Base-by-base conservation (phyloP, 106 monocot genomes). In the Narthecium ossifragum region DNA sequence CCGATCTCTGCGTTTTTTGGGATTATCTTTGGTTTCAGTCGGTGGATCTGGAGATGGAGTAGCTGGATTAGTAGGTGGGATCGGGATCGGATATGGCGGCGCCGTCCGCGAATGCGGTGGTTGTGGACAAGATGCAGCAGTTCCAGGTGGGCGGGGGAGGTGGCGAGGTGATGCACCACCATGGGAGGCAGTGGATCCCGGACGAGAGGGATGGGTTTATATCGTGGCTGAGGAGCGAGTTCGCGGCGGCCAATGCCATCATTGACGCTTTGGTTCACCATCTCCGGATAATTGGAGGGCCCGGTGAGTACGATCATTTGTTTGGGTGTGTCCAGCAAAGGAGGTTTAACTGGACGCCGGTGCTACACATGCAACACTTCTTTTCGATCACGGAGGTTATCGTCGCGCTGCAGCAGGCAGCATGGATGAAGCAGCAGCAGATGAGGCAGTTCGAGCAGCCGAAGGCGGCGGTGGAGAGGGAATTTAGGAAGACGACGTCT, bases 361-460 rank as follows among this genome's bases (percentile, higher is more conserved):
- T 87, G 26, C 63, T 87, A 29, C 75, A 87, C 71, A 60, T 87
- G 75, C 86, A 87, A 40, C 86, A 87, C 58, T 82, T 69, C 72
- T 82, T 75, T 57, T 66, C 86, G 2, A 60, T 87, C 13, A 43
- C 68, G 21, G 82, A 87, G 12, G 65, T 87, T 12, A 38, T 63
- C 2, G 57, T 34, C 23, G 71, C 86, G 2, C 38, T 87, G 23
- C 82, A 87, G 63, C 81, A 82, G 54, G 68, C 30, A 18, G 48
- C 70, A 10, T 87, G 78, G 78, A 47, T 63, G 61, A 75, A 63
- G 63, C 64, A 70, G 59, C 68, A 78, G 59, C 69, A 60, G 53
- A n/a, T n/a, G n/a, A 66, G 66, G 37, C 63, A 67, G 5, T 73
- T 64, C 28, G 66, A 69, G 12, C 46, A 60, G 21, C 49, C 50